Conservation (phyloP, 2,329 filamentous ascomycete genomes). For the Podosphaera aphanis region DNA sequence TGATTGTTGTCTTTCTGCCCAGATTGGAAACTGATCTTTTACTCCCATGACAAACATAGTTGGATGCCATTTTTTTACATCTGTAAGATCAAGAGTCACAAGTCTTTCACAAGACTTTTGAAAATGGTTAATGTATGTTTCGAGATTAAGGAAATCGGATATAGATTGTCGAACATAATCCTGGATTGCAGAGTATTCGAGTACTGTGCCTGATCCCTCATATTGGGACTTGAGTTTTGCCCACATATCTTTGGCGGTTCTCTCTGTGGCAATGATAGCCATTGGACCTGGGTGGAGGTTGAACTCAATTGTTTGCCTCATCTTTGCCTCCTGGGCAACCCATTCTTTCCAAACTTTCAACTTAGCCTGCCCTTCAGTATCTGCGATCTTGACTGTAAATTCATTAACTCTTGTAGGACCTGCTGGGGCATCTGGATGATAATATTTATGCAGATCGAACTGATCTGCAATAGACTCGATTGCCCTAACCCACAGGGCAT, state of each 20-base stretch:
- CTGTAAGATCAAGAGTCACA: too few species aligned
- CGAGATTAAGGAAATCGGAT: too few species aligned
- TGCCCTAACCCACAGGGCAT: neutral
- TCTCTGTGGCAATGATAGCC: neutral
- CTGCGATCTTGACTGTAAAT: neutral
- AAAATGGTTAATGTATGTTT: too few species aligned
- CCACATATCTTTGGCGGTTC: neutral
- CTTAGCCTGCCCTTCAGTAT: neutral
- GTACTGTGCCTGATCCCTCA: neutral
- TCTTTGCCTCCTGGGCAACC: neutral
- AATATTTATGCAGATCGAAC: slow-evolving; percentile 1
- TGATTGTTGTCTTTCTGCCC: neutral
- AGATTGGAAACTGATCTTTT: neutral
- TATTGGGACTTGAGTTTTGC: neutral
- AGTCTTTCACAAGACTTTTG: too few species aligned
- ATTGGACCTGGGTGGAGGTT: neutral
- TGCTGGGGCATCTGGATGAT: neutral
- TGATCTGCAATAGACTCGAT: neutral
- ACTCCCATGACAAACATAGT: neutral
- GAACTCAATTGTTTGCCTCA: slow-evolving; percentile 1
- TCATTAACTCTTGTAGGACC: neutral
- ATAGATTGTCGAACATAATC: too few species aligned
- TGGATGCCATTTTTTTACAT: too few species aligned
- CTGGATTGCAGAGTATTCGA: neutral
- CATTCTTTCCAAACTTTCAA: neutral